A percentile compares a stretch with the other conserved stretches of the same genome.
Conservation (phyloP, 768 basidiomycete species). For the Amanita brunnescens region DNA sequence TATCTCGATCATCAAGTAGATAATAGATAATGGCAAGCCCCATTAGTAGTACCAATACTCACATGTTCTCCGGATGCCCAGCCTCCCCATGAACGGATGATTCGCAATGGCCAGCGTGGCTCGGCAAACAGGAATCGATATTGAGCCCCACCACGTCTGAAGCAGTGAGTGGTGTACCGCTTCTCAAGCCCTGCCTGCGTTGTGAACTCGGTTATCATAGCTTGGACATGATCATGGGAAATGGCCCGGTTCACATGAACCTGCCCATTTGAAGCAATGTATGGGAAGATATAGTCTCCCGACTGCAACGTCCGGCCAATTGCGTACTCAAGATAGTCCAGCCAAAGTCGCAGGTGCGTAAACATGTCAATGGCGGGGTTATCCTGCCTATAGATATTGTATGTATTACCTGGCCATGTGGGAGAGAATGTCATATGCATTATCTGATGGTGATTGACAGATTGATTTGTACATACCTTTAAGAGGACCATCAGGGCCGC, state of each 20-base stretch:
- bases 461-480: too few relatives aligned
- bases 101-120: conserved; percentile 25
- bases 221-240: conserved; percentile 20
- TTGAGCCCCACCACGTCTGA: conserved; percentile 27
- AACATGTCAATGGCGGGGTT: conserved; percentile 21
- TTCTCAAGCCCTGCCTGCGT: conserved; percentile 15
- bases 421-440: too few relatives aligned
- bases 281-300: conserved; percentile 27
- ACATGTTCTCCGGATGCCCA: conserved; percentile 33
- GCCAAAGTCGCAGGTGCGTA: conserved; percentile 19
- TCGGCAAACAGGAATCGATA: conserved; percentile 25
- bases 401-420: conserved; percentile 24
- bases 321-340: conserved; percentile 11
- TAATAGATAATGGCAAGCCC: not conserved
- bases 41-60: conserved; percentile 7
- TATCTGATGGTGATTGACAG: too few relatives aligned
- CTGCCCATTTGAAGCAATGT: conserved; percentile 20
- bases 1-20: not conserved
- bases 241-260: conserved; percentile 16
- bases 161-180: conserved; percentile 25
- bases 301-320: conserved; percentile 15
- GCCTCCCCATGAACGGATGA: conserved; percentile 33
- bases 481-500: too few relatives aligned
- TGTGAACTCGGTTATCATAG: conserved; percentile 20
- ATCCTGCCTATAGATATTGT: conserved; percentile 26